phyloP scores from a whole-genome alignment of 75 land plant species.

The Cryptomeria japonica region DNA sequence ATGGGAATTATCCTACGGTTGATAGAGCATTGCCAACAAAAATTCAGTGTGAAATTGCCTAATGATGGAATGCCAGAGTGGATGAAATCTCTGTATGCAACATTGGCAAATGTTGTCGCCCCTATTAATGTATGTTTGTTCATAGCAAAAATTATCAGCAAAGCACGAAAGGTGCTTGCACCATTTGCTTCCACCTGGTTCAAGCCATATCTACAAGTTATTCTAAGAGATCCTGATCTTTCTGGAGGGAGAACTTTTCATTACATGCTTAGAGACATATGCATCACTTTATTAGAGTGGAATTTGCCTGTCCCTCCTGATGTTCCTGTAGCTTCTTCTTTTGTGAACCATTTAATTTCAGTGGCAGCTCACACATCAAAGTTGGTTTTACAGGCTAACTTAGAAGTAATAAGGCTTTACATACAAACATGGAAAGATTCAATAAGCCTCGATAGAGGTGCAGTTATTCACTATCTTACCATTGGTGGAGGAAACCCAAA shows the following conservation, averaged over 20 bases:
- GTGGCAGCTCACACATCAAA: constrained; percentile 39
- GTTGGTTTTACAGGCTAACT: constrained; percentile 45
- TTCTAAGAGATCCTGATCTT: constrained; percentile 35
- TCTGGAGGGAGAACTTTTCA: constrained; percentile 46
- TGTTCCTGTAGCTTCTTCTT: constrained; percentile 22
- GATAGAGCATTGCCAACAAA: constrained; percentile 35
- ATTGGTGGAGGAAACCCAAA: constrained; percentile 35
- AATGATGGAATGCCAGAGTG: constrained; percentile 43
- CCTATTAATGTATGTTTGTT: constrained; percentile 49
- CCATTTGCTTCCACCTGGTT: constrained; percentile 30
- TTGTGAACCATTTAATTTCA: constrained; percentile 36
- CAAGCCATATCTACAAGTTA: constrained; percentile 32
- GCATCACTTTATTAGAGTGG: constrained; percentile 44
- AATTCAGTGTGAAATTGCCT: constrained; percentile 15
- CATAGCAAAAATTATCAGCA: constrained; percentile 47
- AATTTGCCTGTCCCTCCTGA: constrained; percentile 29
- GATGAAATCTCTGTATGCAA: constrained; percentile 48
- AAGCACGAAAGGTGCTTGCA: constrained; percentile 40
- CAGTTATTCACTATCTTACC: constrained; percentile 17
- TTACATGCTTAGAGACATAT: constrained; percentile 51
- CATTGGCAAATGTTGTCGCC: constrained; percentile 41
- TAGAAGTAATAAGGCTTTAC: constrained; percentile 39
- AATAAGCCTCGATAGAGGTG: constrained; percentile 25
- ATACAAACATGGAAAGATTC: constrained; percentile 43
- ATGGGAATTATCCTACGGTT: constrained; percentile 32